phyloP scores from a whole-genome alignment of 2,329 filamentous ascomycete species.

The Talaromyces sp. region DNA sequence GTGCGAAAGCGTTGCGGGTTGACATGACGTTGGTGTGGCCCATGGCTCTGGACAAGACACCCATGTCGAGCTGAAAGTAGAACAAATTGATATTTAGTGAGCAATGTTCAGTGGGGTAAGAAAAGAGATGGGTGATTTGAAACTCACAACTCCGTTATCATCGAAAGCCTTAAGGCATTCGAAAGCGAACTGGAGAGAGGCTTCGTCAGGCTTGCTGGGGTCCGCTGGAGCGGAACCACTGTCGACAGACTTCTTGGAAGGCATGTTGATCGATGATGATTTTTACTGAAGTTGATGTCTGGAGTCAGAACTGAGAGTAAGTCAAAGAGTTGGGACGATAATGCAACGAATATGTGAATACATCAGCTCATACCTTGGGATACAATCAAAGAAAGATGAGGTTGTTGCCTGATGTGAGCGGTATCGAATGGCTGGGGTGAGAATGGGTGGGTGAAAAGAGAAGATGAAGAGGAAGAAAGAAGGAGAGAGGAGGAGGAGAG shows the following conservation, averaged over 20 bases:
- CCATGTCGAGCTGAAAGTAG: conserved; percentile 4
- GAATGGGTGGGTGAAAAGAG: not conserved
- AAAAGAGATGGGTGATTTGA: not conserved
- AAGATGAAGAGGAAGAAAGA: not conserved
- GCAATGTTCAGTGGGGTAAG: not conserved
- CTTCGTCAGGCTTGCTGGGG: conserved; percentile 7
- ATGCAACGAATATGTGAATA: not conserved
- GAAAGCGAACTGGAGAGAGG: not conserved
- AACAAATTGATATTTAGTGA: not conserved
- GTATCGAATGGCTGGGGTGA: not conserved
- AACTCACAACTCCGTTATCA: conserved; percentile 2
- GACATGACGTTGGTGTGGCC: conserved; percentile 16
- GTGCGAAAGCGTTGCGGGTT: conserved; percentile 6
- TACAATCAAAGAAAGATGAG: not conserved
- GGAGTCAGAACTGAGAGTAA: not conserved
- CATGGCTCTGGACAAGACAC: conserved; percentile 4
- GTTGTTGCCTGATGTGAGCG: not conserved
- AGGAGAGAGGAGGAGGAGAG: not conserved
- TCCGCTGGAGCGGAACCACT: not conserved
- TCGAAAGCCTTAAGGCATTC: conserved; percentile 8
- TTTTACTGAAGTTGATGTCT: not conserved
- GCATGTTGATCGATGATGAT: conserved; percentile 7
- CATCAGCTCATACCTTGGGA: not conserved
- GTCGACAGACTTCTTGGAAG: conserved; percentile 11
- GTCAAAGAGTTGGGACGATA: not conserved